These are phyloP conservation scores for Pestalotiopsis sp. DNA, from an alignment of 2,329 filamentous ascomycete genomes.

Conservation along the genomic window DNA sequence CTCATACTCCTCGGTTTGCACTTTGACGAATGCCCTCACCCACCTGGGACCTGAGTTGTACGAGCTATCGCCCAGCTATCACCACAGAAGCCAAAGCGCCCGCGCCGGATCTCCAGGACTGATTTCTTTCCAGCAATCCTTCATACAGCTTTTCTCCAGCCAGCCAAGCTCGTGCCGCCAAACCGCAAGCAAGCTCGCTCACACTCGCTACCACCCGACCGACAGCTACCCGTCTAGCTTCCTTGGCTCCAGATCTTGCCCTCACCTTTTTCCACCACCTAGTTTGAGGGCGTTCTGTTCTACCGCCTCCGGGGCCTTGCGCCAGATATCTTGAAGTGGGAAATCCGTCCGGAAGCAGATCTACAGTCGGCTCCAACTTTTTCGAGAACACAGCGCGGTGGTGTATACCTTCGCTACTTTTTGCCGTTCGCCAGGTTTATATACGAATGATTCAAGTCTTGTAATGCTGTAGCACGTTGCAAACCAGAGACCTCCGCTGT, in stretches of 20 bases:
- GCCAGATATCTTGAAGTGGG: neutral
- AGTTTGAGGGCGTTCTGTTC: neutral
- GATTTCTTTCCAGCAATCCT: neutral
- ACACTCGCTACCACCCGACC: neutral
- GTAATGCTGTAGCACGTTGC: constrained; percentile 28
- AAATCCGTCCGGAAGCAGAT: constrained; percentile 15
- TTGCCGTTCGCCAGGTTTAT: constrained; percentile 3
- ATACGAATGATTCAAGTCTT: constrained; percentile 25
- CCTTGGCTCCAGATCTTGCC: neutral
- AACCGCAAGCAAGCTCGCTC: neutral
- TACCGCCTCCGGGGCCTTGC: neutral
- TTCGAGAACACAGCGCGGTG: neutral
- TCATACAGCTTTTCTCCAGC: neutral
- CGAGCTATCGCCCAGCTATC: constrained; percentile 14
- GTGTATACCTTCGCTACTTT: neutral
- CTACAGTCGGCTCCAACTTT: neutral
- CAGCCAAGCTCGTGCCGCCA: neutral
- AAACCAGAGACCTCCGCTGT: constrained; percentile 14
- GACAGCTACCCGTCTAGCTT: neutral
- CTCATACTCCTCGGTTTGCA: neutral
- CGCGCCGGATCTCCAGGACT: too few species aligned
- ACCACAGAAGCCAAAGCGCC: neutral
- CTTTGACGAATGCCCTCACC: constrained; percentile 18
- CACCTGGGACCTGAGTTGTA: constrained; percentile 17
- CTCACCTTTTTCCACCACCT: neutral